Evolutionary conservation across 176 grass and related monocot species (phyloP).

Genomic region (Tillandsia leiboldiana): DNA sequence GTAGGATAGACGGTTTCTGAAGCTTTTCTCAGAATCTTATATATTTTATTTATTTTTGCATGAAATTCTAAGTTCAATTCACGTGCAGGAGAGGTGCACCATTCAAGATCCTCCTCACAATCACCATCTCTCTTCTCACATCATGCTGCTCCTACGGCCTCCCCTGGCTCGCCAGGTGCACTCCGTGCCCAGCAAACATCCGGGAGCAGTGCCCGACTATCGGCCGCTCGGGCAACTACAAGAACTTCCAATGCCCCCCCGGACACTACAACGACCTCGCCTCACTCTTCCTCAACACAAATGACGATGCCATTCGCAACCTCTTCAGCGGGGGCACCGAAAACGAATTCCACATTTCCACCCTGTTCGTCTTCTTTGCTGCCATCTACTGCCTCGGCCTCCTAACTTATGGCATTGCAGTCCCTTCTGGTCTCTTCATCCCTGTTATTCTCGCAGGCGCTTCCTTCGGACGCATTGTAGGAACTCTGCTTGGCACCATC

Average conservation of each 20-base stretch:
- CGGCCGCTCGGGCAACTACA: constrained; percentile 76
- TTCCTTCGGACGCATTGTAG: constrained; percentile 62
- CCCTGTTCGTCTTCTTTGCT: constrained; percentile 70
- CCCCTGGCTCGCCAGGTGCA: constrained; percentile 71
- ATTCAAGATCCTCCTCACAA: constrained; percentile 72
- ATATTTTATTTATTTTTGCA: constrained; percentile 7
- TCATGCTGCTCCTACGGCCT: constrained; percentile 81
- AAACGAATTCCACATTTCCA: constrained; percentile 59
- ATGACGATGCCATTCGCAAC: constrained; percentile 89
- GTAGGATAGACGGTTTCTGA: too few species aligned
- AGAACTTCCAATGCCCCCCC: constrained; percentile 75
- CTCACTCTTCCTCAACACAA: constrained; percentile 91
- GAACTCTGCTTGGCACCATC: constrained; percentile 59
- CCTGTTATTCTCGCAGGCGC: constrained; percentile 87
- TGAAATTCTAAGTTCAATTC: neutral
- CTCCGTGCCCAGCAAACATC: constrained; percentile 39
- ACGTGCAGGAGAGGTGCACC: constrained; percentile 72
- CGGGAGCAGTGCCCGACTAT: constrained; percentile 66
- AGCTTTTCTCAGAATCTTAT: too few species aligned
- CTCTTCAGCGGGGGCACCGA: constrained; percentile 70
- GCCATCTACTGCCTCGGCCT: constrained; percentile 73
- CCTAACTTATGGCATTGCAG: constrained; percentile 72
- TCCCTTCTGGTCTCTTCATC: constrained; percentile 91
- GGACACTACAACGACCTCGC: constrained; percentile 91
- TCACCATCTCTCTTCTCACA: constrained; percentile 66